These are phyloP conservation scores for Paecilomyces sp. DNA, from an alignment of 2,329 filamentous ascomycete genomes.

Conservation along the genomic window DNA sequence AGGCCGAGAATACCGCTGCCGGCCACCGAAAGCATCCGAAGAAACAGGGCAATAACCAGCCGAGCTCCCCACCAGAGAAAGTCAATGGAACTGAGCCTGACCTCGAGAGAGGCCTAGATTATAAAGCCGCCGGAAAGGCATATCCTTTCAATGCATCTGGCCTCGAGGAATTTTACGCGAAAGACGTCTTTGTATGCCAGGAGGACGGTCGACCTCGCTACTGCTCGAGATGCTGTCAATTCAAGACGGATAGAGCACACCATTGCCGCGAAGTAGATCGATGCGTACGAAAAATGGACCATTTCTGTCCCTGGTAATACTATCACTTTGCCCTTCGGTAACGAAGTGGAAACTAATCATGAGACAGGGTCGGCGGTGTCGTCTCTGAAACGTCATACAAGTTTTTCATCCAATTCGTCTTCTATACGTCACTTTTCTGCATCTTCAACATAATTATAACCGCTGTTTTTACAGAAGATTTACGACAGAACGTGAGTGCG, in stretches of 20 bases:
- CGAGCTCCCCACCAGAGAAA: constrained; percentile 19
- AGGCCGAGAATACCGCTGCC: constrained; percentile 11
- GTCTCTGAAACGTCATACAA: constrained; percentile 83
- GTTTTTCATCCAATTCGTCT: constrained; percentile 82
- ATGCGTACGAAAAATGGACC: constrained; percentile 87
- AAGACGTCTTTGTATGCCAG: constrained; percentile 78
- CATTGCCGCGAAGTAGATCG: constrained; percentile 76
- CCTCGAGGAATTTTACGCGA: constrained; percentile 70
- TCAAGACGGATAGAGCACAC: constrained; percentile 82
- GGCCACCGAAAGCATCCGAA: constrained; percentile 12
- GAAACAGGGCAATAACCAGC: constrained; percentile 17
- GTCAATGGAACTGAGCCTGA: constrained; percentile 13
- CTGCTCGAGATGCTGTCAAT: constrained; percentile 76
- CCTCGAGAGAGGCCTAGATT: constrained; percentile 18
- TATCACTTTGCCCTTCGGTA: neutral
- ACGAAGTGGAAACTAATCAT: neutral
- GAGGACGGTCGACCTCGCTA: constrained; percentile 76
- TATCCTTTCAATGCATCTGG: constrained; percentile 55
- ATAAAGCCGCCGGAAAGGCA: constrained; percentile 15
- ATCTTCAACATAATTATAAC: constrained; percentile 56
- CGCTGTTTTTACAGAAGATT: constrained; percentile 56
- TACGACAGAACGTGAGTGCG: constrained; percentile 38
- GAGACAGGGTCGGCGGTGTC: constrained; percentile 74
- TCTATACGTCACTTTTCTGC: constrained; percentile 65
- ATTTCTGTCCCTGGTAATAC: constrained; percentile 75